phyloP scores from a whole-genome alignment of 2,329 filamentous ascomycete species.

The Hypoxylon sp. region DNA sequence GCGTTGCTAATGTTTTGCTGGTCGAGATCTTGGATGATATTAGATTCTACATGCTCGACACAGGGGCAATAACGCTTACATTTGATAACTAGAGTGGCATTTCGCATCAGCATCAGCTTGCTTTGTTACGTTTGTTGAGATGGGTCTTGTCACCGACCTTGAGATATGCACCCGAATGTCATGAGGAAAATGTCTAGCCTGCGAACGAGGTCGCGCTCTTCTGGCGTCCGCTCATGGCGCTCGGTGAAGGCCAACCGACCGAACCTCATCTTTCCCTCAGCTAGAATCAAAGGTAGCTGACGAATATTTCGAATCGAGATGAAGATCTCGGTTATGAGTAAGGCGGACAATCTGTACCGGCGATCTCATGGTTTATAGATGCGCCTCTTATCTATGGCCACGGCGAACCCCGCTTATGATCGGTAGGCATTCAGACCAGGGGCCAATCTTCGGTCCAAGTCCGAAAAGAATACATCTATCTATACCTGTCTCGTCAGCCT shows the following conservation, averaged over 20 bases:
- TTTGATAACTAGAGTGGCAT: slow-evolving; percentile 36
- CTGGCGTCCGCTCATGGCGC: slow-evolving; percentile 41
- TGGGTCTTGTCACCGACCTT: slow-evolving; percentile 36
- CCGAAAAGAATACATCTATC: slow-evolving; percentile 6
- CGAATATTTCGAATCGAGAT: background rate
- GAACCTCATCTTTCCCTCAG: slow-evolving; percentile 24
- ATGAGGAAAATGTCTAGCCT: slow-evolving; percentile 48
- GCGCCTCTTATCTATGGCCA: slow-evolving; percentile 28
- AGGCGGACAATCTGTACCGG: slow-evolving; percentile 2
- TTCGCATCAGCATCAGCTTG: slow-evolving; percentile 3
- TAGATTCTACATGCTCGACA: background rate
- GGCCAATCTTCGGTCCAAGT: slow-evolving; percentile 2
- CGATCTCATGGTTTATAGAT: slow-evolving; percentile 22
- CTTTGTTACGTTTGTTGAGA: background rate
- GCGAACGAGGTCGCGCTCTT: slow-evolving; percentile 45
- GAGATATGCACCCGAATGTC: slow-evolving; percentile 48
- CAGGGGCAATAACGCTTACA: slow-evolving; percentile 18
- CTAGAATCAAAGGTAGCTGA: background rate
- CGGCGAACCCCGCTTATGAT: slow-evolving; percentile 30
- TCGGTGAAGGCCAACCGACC: slow-evolving; percentile 35
- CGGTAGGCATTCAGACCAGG: slow-evolving; percentile 12
- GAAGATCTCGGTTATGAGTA: background rate
- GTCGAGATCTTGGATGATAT: slow-evolving; percentile 45
- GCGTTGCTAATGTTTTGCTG: slow-evolving; percentile 47
- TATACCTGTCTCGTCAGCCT: too few relatives aligned